Evolutionary conservation across 2,329 filamentous ascomycete species (phyloP), one percentile per base, ranked within the genome.

Genomic region (Dothidotthia symphoricarpi): DNA sequence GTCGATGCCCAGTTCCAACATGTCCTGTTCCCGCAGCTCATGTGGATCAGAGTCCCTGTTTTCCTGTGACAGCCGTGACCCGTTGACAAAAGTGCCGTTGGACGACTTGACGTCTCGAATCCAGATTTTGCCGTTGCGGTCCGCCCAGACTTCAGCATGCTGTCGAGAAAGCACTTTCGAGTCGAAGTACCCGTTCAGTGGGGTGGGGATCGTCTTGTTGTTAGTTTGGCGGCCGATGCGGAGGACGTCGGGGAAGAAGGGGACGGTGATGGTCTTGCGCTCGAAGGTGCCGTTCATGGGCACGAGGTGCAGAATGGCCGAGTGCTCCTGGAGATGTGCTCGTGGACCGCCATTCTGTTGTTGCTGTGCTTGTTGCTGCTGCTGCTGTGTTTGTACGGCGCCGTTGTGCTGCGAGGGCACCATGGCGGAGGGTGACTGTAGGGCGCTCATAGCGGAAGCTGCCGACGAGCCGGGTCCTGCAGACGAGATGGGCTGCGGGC

Each of bases 81-180:
- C 89, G 59, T 98, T 98, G 53, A 98, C 91, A 67, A 98, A 98
- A 1, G 93, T 98, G 41, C 93, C 93, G 63, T 98, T 98, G 27
- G 93, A 98, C 0, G 93, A 97, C 69, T 97, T 98, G 55, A 98
- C 86, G 69, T 98, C 93, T 41, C 90, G 82, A 53, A 98, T 97
- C 79, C 84, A 97, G 28, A 98, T 85, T 64, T 95, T 95, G 36
- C 90, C 90, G 45, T 71, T 75, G 47, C 86, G 83, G 36, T 87
- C 83, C 11, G 93, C 89, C 82, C 89, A 97, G 25, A 98, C 86
- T 66, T 98, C 93, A 24, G 93, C 93, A 66, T 98, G 93, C 64
- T 96, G 89, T 56, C 93, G 80, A 26, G 93, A 97, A 16, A 98
- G 78, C 16, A 98, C 93, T 69, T 98, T 98, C 34, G 91, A 97